Evolutionary conservation across 2,329 filamentous ascomycete genomes (phyloP), one percentile per base, ranked within the genome.

Genomic region (Alternaria rosae): DNA sequence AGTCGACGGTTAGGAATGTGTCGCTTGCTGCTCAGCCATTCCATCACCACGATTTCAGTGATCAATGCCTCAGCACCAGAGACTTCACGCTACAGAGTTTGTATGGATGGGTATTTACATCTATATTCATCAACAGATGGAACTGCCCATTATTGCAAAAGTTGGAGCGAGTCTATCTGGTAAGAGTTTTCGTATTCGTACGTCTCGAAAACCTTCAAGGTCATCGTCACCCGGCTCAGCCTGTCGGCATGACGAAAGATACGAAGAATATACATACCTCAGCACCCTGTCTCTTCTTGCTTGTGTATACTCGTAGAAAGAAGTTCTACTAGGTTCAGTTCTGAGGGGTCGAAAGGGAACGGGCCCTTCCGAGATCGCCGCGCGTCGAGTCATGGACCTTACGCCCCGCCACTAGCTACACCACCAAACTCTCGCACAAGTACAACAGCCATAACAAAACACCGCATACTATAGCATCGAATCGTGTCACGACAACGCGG

Each of bases 371-470:
- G 47, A 50, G 47, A 20, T 32, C 30, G 30, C 17, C 28, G 47
- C 15, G 47, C 32, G 17, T 21, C 15, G 28, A 50, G 47, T 35
- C 47, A 50, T 50, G 47, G 47, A 21, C 28, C n/a, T 20, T 35
- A 21, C 47, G 47, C 47, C 47, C 47, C 47, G 47, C 47, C 47
- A 28, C 47, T 32, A 50, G 47, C 47, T 28, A 32, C 47, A 35
- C 47, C 20, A 35, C 17, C 28, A 20, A 32, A 23, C 47, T 32
- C 15, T 35, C 21, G 17, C 28, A 32, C 17, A 35, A 32, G 26
- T 50, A 50, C 28, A 15, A 21, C 15, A 35, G 47, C 28, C 8
- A 12, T 30, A 50, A 35, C n/a, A 30, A 21, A 32, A 32, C 17
- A 32, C 35, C 35, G 35, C 28, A 50, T 23, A 6, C 12, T 21